phyloP scores from a whole-genome alignment of 2,329 filamentous ascomycete genomes.

The Ophiostoma angusticollis region DNA sequence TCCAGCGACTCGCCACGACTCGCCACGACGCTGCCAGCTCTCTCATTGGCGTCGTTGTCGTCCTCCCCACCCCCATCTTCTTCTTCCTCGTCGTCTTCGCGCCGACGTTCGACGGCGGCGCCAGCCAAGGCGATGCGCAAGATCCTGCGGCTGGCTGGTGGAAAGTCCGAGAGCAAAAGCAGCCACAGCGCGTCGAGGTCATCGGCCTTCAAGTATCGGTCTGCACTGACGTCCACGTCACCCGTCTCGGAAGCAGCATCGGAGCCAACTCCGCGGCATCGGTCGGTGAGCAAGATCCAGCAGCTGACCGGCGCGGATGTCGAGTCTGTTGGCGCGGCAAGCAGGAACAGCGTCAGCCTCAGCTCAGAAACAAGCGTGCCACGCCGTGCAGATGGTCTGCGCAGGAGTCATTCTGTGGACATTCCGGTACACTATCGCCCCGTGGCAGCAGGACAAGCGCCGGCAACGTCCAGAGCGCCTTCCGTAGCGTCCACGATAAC shows the following conservation, averaged over 20 bases:
- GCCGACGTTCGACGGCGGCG: slow-evolving; percentile 2
- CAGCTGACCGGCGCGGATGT: slow-evolving; percentile 12
- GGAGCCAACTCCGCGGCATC: not conserved
- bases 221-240: slow-evolving; percentile 10
- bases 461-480: not conserved
- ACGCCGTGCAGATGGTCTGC: not conserved
- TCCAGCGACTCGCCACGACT: slow-evolving; percentile 1
- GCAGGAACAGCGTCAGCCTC: not conserved
- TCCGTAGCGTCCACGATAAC: not conserved
- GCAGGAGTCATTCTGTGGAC: slow-evolving; percentile 2
- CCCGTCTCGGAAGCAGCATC: not conserved
- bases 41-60: too few species aligned
- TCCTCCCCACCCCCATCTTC: not conserved
- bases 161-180: too few species aligned
- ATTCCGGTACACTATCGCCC: not conserved
- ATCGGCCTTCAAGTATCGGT: slow-evolving; percentile 2
- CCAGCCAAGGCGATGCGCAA: slow-evolving; percentile 5
- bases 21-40: not conserved
- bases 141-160: slow-evolving; percentile 5
- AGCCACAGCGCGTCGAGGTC: too few species aligned
- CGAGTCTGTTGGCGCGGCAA: not conserved
- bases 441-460: too few species aligned
- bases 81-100: slow-evolving; percentile 2
- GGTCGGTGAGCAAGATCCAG: slow-evolving; percentile 10
- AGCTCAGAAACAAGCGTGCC: too few species aligned